phyloP scores from a whole-genome alignment of 2,329 filamentous ascomycete genomes.

The Hymenoscyphus occultus region DNA sequence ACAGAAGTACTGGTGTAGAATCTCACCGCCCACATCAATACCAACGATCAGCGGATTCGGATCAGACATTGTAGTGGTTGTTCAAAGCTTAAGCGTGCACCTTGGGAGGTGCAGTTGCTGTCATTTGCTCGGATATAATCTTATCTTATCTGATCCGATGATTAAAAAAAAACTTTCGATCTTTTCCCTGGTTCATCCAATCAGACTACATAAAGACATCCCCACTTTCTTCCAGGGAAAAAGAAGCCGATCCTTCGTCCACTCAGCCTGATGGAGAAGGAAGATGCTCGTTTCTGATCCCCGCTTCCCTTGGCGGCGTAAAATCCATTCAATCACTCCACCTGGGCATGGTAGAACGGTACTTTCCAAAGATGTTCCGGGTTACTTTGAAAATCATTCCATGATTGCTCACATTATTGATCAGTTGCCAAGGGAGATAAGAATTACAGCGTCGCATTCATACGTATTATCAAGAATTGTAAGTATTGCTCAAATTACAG shows the following conservation, averaged over 20 bases:
- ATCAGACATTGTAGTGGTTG: slow-evolving; percentile 1
- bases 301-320: neutral
- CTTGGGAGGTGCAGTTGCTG: neutral
- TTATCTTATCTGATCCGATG: slow-evolving; percentile 5
- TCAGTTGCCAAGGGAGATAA: too few species aligned
- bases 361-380: too few species aligned
- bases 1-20: neutral
- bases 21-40: neutral
- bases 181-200: neutral
- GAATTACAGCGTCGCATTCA: too few species aligned
- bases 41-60: slow-evolving; percentile 1
- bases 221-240: neutral
- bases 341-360: too few species aligned
- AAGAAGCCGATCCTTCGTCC: neutral
- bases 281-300: neutral
- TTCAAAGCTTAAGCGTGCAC: too few species aligned
- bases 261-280: neutral
- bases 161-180: slow-evolving; percentile 1
- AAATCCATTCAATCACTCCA: neutral
- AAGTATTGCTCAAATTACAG: too few species aligned
- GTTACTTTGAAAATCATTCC: too few species aligned
- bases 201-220: neutral
- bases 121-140: neutral
- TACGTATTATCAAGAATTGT: too few species aligned
- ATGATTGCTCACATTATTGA: too few species aligned